Percentiles rank a stretch among this genome's conserved stretches.
Conservation (phyloP, 176 grass and related monocot genomes). For the Zea mays region Zm-B73-REFERENCE-NAM-5.0 NC_050096.1:30671001-30671500, state of each 20-base stretch:
- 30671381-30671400: too few relatives aligned
- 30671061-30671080: not conserved
- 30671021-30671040: not conserved
- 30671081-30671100: not conserved
- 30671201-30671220: not conserved
- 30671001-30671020: not conserved
- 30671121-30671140: not conserved
- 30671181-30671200: not conserved
- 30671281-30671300: conserved; percentile 5
- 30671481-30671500: too few relatives aligned
- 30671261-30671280: conserved; percentile 5
- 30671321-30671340: conserved; percentile 6
- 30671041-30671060: not conserved
- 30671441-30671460: too few relatives aligned
- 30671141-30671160: not conserved
- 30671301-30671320: not conserved
- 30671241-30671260: conserved; percentile 12
- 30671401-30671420: too few relatives aligned
- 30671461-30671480: too few relatives aligned
- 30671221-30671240: not conserved
- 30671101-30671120: not conserved
- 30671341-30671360: too few relatives aligned
- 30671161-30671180: not conserved
- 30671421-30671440: too few relatives aligned
- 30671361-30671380: too few relatives aligned